phyloP scores from a whole-genome alignment of 257 asterid genomes.

The Forsythia suspensa region DNA sequence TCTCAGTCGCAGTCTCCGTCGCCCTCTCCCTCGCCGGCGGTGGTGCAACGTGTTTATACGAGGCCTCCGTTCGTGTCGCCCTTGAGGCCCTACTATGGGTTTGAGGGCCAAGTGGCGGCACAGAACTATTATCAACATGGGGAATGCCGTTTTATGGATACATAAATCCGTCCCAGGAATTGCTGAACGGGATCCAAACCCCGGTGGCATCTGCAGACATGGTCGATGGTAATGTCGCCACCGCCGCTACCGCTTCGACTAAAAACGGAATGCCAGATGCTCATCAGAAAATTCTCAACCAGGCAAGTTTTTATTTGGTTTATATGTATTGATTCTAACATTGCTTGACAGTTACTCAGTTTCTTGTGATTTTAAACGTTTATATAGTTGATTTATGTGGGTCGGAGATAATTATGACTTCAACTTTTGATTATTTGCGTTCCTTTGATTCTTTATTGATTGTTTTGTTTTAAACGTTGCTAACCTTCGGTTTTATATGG shows the following conservation, averaged over 20 bases:
- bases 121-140: constrained; percentile 34
- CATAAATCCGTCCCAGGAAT: constrained; percentile 8
- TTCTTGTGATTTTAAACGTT: constrained; percentile 4
- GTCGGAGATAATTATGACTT: background rate
- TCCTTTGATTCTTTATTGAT: background rate
- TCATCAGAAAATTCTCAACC: constrained; percentile 64
- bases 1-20: constrained; percentile 12
- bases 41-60: constrained; percentile 26
- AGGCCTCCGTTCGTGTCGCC: constrained; percentile 41
- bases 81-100: constrained; percentile 41
- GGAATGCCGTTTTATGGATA: constrained; percentile 39
- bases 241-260: constrained; percentile 22
- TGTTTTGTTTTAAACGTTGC: background rate
- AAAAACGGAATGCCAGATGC: constrained; percentile 53
- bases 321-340: background rate
- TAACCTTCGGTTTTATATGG: background rate
- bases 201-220: constrained; percentile 37
- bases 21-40: background rate
- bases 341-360: background rate
- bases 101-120: constrained; percentile 23
- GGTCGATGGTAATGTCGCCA: constrained; percentile 33
- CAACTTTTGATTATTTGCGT: background rate
- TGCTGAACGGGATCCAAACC: background rate
- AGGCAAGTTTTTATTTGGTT: constrained; percentile 39
- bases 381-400: background rate